phyloP scores from a whole-genome alignment of 1,284 basidiomycete species.

The Taiwanofungus camphoratus region DNA sequence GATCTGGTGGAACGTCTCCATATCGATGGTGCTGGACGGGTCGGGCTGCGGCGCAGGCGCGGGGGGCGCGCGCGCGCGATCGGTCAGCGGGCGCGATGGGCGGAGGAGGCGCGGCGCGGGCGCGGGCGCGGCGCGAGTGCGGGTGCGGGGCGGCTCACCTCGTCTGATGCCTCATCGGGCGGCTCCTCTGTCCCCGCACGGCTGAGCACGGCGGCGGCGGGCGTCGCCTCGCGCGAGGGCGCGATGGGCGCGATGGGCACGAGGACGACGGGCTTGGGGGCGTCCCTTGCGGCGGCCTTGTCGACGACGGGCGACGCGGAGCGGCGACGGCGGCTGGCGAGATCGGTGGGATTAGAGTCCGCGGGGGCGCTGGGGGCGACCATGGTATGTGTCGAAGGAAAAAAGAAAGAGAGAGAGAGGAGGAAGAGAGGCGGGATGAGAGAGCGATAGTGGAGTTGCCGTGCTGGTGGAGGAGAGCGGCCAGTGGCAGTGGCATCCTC shows the following conservation, averaged over 20 bases:
- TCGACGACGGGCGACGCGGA: constrained; percentile 4
- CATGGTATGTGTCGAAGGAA: too few relatives aligned
- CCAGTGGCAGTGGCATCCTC: constrained; percentile 12
- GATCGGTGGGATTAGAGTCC: too few relatives aligned
- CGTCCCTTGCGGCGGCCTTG: constrained; percentile 2
- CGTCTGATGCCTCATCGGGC: constrained; percentile 8
- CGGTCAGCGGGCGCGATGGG: not conserved
- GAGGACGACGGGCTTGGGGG: constrained; percentile 3
- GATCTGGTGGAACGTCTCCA: constrained; percentile 80
- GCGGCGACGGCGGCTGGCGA: too few relatives aligned
- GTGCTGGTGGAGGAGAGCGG: constrained; percentile 18
- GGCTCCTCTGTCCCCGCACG: not conserved
- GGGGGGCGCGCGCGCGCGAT: not conserved
- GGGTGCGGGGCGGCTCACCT: constrained; percentile 11
- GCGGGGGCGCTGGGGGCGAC: constrained; percentile 6
- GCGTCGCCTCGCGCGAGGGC: constrained; percentile 4
- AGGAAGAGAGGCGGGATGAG: too few relatives aligned
- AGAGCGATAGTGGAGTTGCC: too few relatives aligned
- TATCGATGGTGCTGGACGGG: constrained; percentile 47
- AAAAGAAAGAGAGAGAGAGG: too few relatives aligned
- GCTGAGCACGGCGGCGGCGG: not conserved
- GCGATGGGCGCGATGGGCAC: constrained; percentile 2
- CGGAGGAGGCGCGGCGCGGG: not conserved
- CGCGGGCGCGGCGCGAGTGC: not conserved
- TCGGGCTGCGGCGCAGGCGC: constrained; percentile 8